Conservation (phyloP, 2,329 filamentous ascomycete genomes). For the Hypoxylon sp. region DNA sequence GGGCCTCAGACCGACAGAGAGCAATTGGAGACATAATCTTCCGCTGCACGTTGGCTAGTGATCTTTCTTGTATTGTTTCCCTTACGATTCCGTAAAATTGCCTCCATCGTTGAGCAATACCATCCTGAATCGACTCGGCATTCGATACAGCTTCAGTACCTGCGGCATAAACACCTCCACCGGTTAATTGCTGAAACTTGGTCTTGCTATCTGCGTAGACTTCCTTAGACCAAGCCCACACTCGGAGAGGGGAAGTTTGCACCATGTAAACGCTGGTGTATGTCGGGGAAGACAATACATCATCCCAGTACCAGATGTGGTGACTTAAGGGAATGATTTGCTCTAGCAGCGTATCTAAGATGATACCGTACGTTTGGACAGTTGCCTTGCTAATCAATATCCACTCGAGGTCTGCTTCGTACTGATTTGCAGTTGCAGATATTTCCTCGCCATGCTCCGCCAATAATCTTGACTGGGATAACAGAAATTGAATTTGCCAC, state of each 20-base stretch:
- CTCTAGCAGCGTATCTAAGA: conserved; percentile 83
- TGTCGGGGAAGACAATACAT: conserved; percentile 82
- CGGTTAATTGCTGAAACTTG: conserved; percentile 60
- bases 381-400: conserved; percentile 91
- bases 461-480: conserved; percentile 74
- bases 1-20: conserved; percentile 80
- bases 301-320: conserved; percentile 97
- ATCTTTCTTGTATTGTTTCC: conserved; percentile 80
- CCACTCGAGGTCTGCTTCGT: conserved; percentile 90
- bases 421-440: conserved; percentile 60
- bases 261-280: conserved; percentile 87
- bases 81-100: conserved; percentile 86
- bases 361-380: conserved; percentile 87
- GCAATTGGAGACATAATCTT: conserved; percentile 85
- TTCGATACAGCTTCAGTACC: conserved; percentile 51
- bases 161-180: conserved; percentile 47
- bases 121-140: conserved; percentile 55
- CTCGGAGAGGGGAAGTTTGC: conserved; percentile 83
- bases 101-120: conserved; percentile 69
- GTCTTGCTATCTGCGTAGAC: conserved; percentile 75
- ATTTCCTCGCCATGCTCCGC: conserved; percentile 51
- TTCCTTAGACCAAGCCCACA: conserved; percentile 80
- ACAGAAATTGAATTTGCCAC: conserved; percentile 71
- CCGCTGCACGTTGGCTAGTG: conserved; percentile 78
- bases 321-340: conserved; percentile 87